Evolutionary conservation across 495 filamentous ascomycete genomes (phyloP).

Genomic region (Pyrenula massariospora): DNA sequence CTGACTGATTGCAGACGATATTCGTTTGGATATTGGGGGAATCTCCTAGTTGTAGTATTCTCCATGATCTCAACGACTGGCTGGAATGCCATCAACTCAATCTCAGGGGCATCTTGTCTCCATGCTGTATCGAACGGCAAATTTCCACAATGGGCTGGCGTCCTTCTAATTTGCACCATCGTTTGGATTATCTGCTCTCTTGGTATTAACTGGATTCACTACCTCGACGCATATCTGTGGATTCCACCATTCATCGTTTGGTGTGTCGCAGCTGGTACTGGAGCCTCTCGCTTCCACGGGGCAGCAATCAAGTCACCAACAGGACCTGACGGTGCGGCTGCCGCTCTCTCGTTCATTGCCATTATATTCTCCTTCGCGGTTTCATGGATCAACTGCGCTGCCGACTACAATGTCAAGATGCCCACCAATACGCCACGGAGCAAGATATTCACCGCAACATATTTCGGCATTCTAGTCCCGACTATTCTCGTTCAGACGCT

Average conservation of each 20-base stretch:
- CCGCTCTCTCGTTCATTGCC: conserved; percentile 50
- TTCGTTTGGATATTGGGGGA: no score
- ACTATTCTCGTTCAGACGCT: conserved; percentile 55
- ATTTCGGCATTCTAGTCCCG: conserved; percentile 46
- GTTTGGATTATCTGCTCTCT: no score
- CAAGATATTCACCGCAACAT: conserved; percentile 50
- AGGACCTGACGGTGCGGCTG: conserved; percentile 39
- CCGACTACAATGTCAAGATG: conserved; percentile 61
- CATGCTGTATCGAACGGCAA: no score
- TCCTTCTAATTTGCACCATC: no score
- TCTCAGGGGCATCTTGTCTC: no score
- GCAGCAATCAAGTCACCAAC: conserved; percentile 26
- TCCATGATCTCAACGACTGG: no score
- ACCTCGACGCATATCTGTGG: conserved; percentile 21
- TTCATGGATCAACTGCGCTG: conserved; percentile 52
- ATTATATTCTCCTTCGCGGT: conserved; percentile 53
- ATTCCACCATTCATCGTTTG: conserved; percentile 25
- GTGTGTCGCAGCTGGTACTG: conserved; percentile 25
- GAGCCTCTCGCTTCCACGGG: conserved; percentile 16
- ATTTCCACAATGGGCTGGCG: no score
- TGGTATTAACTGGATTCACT: no score
- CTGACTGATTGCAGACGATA: no score
- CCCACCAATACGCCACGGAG: conserved; percentile 33
- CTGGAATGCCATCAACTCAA: no score
- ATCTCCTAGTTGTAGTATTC: no score